Evolutionary conservation across 2,329 filamentous ascomycete genomes (phyloP).

Genomic region (Fusarium sp.): DNA sequence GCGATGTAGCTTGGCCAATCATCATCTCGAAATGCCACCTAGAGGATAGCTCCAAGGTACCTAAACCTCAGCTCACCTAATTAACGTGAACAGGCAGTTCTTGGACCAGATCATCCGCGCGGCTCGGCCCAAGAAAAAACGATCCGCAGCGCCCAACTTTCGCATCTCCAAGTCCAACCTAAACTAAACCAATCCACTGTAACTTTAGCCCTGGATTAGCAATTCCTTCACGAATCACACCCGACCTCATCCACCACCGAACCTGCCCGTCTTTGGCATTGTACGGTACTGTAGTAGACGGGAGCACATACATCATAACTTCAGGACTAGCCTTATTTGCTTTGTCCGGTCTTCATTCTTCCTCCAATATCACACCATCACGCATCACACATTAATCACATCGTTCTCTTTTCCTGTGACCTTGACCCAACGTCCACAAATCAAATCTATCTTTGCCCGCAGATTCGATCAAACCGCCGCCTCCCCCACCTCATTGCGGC

Average conservation of each 20-base stretch:
- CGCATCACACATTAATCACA: neutral
- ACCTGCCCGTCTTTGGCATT: neutral
- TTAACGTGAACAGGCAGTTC: slow-evolving; percentile 31
- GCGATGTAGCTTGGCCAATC: slow-evolving; percentile 5
- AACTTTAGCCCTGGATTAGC: slow-evolving; percentile 13
- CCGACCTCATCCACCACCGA: neutral
- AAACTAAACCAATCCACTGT: slow-evolving; percentile 31
- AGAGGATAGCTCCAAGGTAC: slow-evolving; percentile 18
- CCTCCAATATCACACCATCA: slow-evolving; percentile 26
- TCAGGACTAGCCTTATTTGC: slow-evolving; percentile 15
- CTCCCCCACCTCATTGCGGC: slow-evolving; percentile 44
- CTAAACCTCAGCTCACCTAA: slow-evolving; percentile 29
- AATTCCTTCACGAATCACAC: slow-evolving; percentile 17
- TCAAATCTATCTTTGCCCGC: slow-evolving; percentile 31
- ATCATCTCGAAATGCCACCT: slow-evolving; percentile 7
- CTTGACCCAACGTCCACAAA: slow-evolving; percentile 33
- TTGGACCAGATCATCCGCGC: slow-evolving; percentile 33
- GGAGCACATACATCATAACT: slow-evolving; percentile 7
- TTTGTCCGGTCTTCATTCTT: slow-evolving; percentile 9
- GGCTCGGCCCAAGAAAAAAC: slow-evolving; percentile 37
- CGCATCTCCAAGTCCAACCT: slow-evolving; percentile 32
- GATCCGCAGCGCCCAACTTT: slow-evolving; percentile 37
- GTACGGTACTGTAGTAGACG: neutral
- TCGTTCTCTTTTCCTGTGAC: slow-evolving; percentile 6
- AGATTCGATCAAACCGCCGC: slow-evolving; percentile 38